Evolutionary conservation across 768 basidiomycete species (phyloP).

Genomic region (Gymnopilus junonius): DNA sequence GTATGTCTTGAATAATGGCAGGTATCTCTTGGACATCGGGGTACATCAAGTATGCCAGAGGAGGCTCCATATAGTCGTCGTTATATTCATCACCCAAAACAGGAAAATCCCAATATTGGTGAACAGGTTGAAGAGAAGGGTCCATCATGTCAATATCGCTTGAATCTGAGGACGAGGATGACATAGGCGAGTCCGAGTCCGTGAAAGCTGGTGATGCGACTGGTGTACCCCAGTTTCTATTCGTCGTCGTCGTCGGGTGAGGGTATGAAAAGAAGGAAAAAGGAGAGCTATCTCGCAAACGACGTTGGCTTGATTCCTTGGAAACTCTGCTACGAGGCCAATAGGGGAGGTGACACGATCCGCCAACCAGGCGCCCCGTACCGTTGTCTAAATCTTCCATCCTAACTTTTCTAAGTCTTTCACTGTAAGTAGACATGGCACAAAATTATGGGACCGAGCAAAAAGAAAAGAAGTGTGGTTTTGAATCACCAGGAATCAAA

Average conservation of each 20-base stretch:
- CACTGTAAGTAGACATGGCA: background rate
- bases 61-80: background rate
- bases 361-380: background rate
- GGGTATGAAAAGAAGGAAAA: background rate
- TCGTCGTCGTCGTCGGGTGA: background rate
- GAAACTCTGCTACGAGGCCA: background rate
- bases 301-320: background rate
- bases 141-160: background rate
- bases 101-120: background rate
- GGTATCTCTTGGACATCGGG: background rate
- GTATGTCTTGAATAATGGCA: too few relatives aligned
- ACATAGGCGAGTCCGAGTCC: background rate
- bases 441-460: background rate
- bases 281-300: background rate
- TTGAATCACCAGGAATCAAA: background rate
- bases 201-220: background rate
- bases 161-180: background rate
- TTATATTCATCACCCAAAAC: background rate
- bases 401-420: background rate
- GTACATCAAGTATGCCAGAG: background rate
- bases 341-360: background rate
- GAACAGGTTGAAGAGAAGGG: background rate
- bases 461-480: background rate
- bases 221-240: background rate
- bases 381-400: conserved; percentile 3